Evolutionary conservation across 805 yeast genomes (phyloP).

Genomic region (Teunomyces funiuensis): DNA sequence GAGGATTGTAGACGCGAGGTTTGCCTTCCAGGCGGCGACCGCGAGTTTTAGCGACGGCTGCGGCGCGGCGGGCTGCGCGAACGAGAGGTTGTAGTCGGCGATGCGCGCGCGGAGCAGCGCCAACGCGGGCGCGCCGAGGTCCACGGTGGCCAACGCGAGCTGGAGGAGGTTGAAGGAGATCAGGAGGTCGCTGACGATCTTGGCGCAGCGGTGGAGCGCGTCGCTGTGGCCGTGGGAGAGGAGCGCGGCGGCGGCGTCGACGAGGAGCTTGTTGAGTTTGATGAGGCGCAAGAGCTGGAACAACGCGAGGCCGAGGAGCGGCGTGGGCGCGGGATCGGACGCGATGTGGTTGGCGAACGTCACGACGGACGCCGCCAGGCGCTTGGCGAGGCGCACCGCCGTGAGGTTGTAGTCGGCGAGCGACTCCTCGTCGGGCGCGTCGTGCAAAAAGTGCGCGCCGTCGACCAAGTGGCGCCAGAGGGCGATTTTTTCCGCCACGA

Average conservation of each 20-base stretch:
- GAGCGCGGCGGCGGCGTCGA: slow-evolving; percentile 27
- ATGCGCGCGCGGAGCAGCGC: slow-evolving; percentile 25
- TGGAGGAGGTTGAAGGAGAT: slow-evolving; percentile 33
- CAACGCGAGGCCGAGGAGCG: slow-evolving; percentile 33
- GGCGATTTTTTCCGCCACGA: slow-evolving; percentile 36
- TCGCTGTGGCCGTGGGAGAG: slow-evolving; percentile 23
- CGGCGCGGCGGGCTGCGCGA: slow-evolving; percentile 12
- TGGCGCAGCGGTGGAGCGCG: slow-evolving; percentile 27
- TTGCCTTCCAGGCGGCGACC: slow-evolving; percentile 16
- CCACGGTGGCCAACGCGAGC: slow-evolving; percentile 20
- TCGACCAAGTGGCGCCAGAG: slow-evolving; percentile 38
- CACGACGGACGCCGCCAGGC: slow-evolving; percentile 26
- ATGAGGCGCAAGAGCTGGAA: slow-evolving; percentile 36
- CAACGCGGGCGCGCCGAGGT: slow-evolving; percentile 25
- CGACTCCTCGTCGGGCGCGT: slow-evolving; percentile 26
- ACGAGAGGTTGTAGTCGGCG: slow-evolving; percentile 26
- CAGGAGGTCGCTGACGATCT: slow-evolving; percentile 38
- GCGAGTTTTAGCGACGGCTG: background rate
- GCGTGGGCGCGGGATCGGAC: slow-evolving; percentile 12
- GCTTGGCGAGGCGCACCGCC: slow-evolving; percentile 38
- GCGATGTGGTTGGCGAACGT: slow-evolving; percentile 29
- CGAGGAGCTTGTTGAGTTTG: slow-evolving; percentile 34
- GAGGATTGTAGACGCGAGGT: slow-evolving; percentile 16
- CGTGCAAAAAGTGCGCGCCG: slow-evolving; percentile 14
- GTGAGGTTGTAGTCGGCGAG: slow-evolving; percentile 40